Base-by-base conservation (phyloP, 257 asterid species). In the Agastache rugosa region DNA sequence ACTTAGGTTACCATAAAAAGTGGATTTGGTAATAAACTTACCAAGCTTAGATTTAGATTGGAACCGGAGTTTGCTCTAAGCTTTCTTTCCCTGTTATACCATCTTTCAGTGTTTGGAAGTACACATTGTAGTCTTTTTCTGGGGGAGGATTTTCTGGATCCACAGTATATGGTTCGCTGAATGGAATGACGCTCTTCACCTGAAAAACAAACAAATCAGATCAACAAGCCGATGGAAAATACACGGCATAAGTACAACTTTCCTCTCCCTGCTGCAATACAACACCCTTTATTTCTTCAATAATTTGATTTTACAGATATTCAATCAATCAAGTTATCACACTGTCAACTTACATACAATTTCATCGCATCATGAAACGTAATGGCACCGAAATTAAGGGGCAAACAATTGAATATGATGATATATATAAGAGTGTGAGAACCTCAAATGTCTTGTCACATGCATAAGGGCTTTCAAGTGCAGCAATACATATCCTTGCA, bases 401-500 rank as follows among this genome's bases (percentile, higher is more conserved):
- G 0, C 6, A 15, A 47, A 14, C 1, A 0, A 61, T 25, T 37
- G 42, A 50, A 23, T 15, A 35, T 17, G 2, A 39, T 51, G 3
- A 16, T 23, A 71, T 17, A 16, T 23, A 71, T 17, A 69, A 5
- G 47, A 60, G 9, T 73, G 66, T 9, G 37, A 50, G 64, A 60
- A 92, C 97, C 98, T 94, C 98, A 75, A 92, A 90, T 53, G 96
- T 94, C 86, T 91, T 92, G 88, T 87, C 92, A 81, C 96, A 66
- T 31, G 97, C 97, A 82, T 83, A 90, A 17, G 97, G 92, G 82
- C 97, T 94, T 66, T 86, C 92, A 12, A 94, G 79, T 8, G 99
- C 96, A 83, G 96, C 96, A 80, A 92, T 78, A 34, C 97, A 94
- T 76, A 94, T 88, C 41, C 77, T 86, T n/a, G 97, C 98, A 73